Conservation (phyloP, 495 filamentous ascomycete genomes). For the Talaromyces proteolyticus region DNA sequence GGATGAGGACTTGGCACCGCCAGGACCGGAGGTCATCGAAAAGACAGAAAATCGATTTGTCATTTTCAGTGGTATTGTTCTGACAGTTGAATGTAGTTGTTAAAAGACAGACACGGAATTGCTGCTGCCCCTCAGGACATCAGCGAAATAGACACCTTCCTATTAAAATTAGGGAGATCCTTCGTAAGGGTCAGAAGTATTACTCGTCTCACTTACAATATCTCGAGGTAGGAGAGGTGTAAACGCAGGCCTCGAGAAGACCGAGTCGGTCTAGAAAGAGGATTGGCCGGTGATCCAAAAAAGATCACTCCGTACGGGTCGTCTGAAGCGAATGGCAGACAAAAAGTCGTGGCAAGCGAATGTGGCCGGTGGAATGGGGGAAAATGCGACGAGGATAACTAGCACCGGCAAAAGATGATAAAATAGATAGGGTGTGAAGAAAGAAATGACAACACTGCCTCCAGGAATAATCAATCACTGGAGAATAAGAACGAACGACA, state of each 20-base stretch:
- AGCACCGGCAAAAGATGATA: neutral
- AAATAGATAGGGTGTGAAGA: neutral
- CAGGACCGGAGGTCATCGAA: conserved; percentile 64
- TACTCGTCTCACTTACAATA: too few species aligned
- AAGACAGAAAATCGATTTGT: conserved; percentile 85
- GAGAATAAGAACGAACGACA: neutral
- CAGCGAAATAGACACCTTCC: too few species aligned
- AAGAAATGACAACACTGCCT: neutral
- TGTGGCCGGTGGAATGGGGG: conserved; percentile 2
- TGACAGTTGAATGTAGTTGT: too few species aligned
- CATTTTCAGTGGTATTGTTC: conserved; percentile 38
- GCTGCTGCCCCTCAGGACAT: conserved; percentile 2
- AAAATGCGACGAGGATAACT: neutral
- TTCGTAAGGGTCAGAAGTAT: neutral
- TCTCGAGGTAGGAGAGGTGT: neutral
- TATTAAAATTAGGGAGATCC: neutral
- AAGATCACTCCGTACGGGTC: neutral
- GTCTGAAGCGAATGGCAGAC: neutral
- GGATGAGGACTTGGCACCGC: conserved; percentile 57
- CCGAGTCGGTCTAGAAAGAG: too few species aligned
- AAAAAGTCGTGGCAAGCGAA: conserved; percentile 1
- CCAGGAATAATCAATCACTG: neutral
- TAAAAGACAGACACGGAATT: neutral
- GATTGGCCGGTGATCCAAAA: too few species aligned
- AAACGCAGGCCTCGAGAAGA: neutral